These are phyloP conservation scores for Pseudofabraea citricarpa DNA, from an alignment of 2,329 filamentous ascomycete genomes.

Conservation along the genomic window DNA sequence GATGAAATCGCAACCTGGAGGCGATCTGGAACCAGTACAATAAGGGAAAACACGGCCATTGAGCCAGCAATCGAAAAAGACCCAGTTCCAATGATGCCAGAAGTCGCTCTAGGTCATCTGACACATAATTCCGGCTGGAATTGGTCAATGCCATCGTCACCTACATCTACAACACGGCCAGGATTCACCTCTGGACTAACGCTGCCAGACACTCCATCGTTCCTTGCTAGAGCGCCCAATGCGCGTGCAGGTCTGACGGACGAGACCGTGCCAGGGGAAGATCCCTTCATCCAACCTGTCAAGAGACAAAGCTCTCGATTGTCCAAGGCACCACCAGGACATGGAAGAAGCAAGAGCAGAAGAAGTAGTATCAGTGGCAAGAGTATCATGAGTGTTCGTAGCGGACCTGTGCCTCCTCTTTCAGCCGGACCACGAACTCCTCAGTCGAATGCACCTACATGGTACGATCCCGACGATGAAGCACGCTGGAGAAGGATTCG, in stretches of 20 bases:
- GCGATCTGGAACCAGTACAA: constrained; percentile 13
- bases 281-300: constrained; percentile 49
- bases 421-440: constrained; percentile 7
- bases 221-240: constrained; percentile 57
- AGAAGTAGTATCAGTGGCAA: constrained; percentile 24
- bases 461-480: constrained; percentile 22
- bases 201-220: constrained; percentile 31
- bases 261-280: constrained; percentile 54
- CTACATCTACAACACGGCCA: constrained; percentile 16
- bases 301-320: constrained; percentile 50
- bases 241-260: constrained; percentile 59
- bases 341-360: constrained; percentile 23
- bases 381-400: constrained; percentile 21
- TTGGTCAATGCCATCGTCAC: constrained; percentile 16
- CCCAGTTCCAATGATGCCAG: background rate
- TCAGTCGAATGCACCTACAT: constrained; percentile 15
- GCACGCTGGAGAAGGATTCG: constrained; percentile 3
- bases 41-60: constrained; percentile 10
- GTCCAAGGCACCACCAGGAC: constrained; percentile 36
- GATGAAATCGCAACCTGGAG: constrained; percentile 62
- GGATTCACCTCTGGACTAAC: constrained; percentile 25
- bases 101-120: background rate
- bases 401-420: background rate
- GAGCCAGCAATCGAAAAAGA: constrained; percentile 2
- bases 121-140: constrained; percentile 19